These are phyloP conservation scores for Lecanicillium sp. DNA, from an alignment of 2,329 filamentous ascomycete genomes.

Conservation along the genomic window DNA sequence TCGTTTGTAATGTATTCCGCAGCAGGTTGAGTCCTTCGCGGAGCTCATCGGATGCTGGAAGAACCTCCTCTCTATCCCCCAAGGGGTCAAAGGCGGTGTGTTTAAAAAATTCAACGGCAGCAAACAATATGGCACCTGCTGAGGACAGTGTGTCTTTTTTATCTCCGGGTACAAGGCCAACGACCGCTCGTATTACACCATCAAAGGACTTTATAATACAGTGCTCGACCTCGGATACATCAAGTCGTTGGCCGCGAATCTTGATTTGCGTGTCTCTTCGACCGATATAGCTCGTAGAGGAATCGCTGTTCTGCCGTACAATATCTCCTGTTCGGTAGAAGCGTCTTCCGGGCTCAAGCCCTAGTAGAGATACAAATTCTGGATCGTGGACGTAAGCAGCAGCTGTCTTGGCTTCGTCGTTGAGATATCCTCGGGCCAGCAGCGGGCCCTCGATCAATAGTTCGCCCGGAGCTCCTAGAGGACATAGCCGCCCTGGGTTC, in stretches of 20 bases:
- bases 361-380: slow-evolving; percentile 10
- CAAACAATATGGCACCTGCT: slow-evolving; percentile 2
- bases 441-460: slow-evolving; percentile 35
- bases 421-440: slow-evolving; percentile 43
- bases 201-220: slow-evolving; percentile 4
- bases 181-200: background rate
- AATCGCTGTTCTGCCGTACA: slow-evolving; percentile 28
- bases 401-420: slow-evolving; percentile 27
- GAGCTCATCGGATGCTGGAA: background rate
- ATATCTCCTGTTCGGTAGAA: slow-evolving; percentile 42
- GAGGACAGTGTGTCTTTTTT: background rate
- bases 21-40: slow-evolving; percentile 4
- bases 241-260: slow-evolving; percentile 48
- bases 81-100: background rate
- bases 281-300: slow-evolving; percentile 35
- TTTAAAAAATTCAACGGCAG: slow-evolving; percentile 9
- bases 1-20: slow-evolving; percentile 1
- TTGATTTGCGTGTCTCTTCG: slow-evolving; percentile 52
- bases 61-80: slow-evolving; percentile 4
- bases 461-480: slow-evolving; percentile 24
- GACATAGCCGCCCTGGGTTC: slow-evolving; percentile 17
- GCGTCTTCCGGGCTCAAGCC: slow-evolving; percentile 14
- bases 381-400: slow-evolving; percentile 26
- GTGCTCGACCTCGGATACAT: slow-evolving; percentile 26
- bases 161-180: background rate